These are phyloP conservation scores for Aspergillus fumigatus DNA, from an alignment of 2,329 filamentous ascomycete genomes.

Conservation along the genomic window DNA sequence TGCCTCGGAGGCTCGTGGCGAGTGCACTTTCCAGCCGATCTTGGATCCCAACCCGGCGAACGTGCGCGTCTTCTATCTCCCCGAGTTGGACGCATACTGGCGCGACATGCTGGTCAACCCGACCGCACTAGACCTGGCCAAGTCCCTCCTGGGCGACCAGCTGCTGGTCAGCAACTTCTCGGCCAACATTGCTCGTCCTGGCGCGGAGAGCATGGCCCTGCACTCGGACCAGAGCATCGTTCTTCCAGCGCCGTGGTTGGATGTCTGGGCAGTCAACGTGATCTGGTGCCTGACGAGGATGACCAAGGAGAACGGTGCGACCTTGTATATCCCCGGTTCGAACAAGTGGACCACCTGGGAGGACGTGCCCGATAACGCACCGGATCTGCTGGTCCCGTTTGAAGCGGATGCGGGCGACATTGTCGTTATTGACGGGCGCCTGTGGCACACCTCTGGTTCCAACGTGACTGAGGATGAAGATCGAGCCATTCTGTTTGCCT, in stretches of 20 bases:
- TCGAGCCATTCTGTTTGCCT: too few relatives aligned
- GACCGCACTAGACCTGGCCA: constrained; percentile 23
- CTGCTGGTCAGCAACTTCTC: constrained; percentile 35
- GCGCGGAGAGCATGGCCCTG: constrained; percentile 26
- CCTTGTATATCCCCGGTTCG: constrained; percentile 3
- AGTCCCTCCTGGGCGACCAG: constrained; percentile 22
- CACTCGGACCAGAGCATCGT: constrained; percentile 33
- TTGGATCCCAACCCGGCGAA: constrained; percentile 7
- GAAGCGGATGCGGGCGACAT: too few relatives aligned
- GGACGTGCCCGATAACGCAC: too few relatives aligned
- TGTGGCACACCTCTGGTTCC: too few relatives aligned
- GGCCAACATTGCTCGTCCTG: constrained; percentile 33
- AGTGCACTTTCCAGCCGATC: too few relatives aligned
- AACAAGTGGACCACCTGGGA: too few relatives aligned
- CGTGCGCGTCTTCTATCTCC: constrained; percentile 29
- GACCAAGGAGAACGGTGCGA: constrained; percentile 26
- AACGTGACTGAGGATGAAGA: too few relatives aligned
- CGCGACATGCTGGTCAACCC: constrained; percentile 25
- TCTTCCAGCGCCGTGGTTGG: constrained; percentile 30
- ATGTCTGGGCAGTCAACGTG: constrained; percentile 16
- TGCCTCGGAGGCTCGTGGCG: too few relatives aligned
- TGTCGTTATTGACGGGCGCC: too few relatives aligned
- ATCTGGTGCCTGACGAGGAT: constrained; percentile 33
- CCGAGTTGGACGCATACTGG: constrained; percentile 27
- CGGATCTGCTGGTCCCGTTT: too few relatives aligned